Evolutionary conservation across 768 basidiomycete genomes (phyloP).

Genomic region (Phlebiopsis flavidoalba): DNA sequence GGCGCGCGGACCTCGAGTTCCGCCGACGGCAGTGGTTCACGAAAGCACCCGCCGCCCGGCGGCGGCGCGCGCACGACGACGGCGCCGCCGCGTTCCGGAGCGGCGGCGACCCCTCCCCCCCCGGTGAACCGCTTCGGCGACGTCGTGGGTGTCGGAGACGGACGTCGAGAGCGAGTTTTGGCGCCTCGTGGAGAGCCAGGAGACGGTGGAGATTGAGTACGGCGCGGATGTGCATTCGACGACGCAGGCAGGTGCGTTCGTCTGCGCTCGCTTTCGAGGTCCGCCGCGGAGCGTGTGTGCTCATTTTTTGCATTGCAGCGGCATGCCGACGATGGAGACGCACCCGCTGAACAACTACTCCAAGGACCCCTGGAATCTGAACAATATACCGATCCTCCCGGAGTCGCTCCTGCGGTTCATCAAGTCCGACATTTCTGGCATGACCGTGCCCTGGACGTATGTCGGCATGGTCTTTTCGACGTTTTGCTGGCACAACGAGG

Average conservation of each 20-base stretch:
- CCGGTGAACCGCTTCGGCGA: constrained; percentile 53
- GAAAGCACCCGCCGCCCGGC: constrained; percentile 55
- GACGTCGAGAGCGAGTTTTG: constrained; percentile 97
- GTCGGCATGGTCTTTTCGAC: constrained; percentile 99
- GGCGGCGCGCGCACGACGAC: constrained; percentile 23
- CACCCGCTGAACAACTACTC: constrained; percentile 86
- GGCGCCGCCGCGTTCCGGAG: constrained; percentile 7
- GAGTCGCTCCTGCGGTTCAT: constrained; percentile 95
- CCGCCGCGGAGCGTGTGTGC: constrained; percentile 5
- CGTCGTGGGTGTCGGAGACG: constrained; percentile 69
- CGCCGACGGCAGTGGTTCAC: constrained; percentile 86
- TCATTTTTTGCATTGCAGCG: constrained; percentile 47
- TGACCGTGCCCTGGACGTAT: constrained; percentile 99
- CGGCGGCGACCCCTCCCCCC: constrained; percentile 31
- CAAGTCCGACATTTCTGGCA: constrained; percentile 98
- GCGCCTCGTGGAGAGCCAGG: constrained; percentile 88
- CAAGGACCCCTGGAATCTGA: constrained; percentile 94
- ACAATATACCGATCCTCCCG: constrained; percentile 90
- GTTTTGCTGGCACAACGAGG: constrained; percentile 99
- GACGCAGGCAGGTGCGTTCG: constrained; percentile 92
- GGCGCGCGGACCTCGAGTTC: constrained; percentile 85
- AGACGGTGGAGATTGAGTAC: constrained; percentile 97
- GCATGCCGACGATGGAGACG: constrained; percentile 92
- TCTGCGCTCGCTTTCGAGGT: too few species aligned
- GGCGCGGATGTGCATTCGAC: constrained; percentile 99